phyloP scores from a whole-genome alignment of 2,329 filamentous ascomycete genomes.

The Colletotrichum endophyticum region DNA sequence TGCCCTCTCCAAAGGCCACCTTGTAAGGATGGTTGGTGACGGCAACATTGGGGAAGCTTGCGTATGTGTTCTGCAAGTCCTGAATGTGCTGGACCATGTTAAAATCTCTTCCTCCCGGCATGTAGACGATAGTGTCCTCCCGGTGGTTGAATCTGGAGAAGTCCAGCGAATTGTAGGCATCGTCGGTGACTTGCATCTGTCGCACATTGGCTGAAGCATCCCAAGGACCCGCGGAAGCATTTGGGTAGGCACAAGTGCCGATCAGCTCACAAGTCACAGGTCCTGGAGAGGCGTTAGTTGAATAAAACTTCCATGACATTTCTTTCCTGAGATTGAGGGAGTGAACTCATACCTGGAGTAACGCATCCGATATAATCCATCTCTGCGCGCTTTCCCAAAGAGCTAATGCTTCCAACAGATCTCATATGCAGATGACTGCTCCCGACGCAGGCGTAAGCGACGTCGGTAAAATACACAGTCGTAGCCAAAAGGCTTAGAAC shows the following conservation, averaged over 20 bases:
- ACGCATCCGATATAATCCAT: neutral
- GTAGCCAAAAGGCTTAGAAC: neutral
- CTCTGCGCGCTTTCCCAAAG: neutral
- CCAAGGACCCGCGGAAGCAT: neutral
- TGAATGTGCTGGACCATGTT: neutral
- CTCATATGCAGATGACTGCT: neutral
- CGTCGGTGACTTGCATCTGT: neutral
- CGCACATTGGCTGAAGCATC: neutral
- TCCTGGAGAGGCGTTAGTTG: neutral
- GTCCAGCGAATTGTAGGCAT: neutral
- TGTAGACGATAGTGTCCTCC: neutral
- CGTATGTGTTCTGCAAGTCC: neutral
- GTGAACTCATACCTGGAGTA: neutral
- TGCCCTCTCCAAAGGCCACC: too few relatives aligned
- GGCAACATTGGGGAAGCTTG: neutral
- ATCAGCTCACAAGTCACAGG: neutral
- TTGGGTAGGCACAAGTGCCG: neutral
- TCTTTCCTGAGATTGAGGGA: neutral
- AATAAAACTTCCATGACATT: neutral
- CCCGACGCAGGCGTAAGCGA: neutral
- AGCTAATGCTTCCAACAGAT: neutral
- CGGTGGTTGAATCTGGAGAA: neutral
- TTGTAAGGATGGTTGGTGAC: too few relatives aligned
- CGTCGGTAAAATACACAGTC: neutral
- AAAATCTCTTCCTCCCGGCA: neutral